These are phyloP conservation scores for Puya raimondii DNA, from an alignment of 176 grass and related monocot species.

Conservation along the genomic window DNA sequence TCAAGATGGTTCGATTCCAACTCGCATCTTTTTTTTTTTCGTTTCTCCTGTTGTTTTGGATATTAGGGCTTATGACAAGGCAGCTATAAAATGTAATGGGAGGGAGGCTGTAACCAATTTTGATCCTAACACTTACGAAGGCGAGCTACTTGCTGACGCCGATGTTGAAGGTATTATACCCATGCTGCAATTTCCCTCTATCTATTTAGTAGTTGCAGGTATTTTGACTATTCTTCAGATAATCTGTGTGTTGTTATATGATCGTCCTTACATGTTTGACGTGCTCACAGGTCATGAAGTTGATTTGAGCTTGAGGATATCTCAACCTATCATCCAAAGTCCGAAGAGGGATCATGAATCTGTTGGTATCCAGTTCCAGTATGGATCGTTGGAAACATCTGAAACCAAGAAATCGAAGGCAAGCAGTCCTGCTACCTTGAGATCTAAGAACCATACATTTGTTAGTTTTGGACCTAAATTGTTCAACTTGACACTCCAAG, in stretches of 20 bases:
- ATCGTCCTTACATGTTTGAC: slow-evolving; percentile 7
- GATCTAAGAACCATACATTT: neutral
- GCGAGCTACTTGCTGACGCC: slow-evolving; percentile 44
- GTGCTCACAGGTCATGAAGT: slow-evolving; percentile 37
- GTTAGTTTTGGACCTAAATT: neutral
- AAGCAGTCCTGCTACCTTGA: slow-evolving; percentile 1
- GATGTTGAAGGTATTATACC: slow-evolving; percentile 47
- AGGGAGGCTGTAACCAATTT: slow-evolving; percentile 95
- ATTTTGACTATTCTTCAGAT: neutral
- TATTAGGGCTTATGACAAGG: slow-evolving; percentile 94
- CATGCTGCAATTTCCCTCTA: neutral
- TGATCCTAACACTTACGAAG: slow-evolving; percentile 69
- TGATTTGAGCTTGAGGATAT: slow-evolving; percentile 94
- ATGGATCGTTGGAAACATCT: slow-evolving; percentile 39
- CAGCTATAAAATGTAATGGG: slow-evolving; percentile 94
- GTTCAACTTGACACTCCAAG: neutral
- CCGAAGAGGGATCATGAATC: slow-evolving; percentile 53
- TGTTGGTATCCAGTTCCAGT: slow-evolving; percentile 40
- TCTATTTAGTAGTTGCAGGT: neutral
- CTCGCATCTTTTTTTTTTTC: slow-evolving; percentile 48
- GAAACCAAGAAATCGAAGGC: slow-evolving; percentile 37
- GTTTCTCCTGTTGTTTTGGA: slow-evolving; percentile 23
- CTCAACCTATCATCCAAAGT: slow-evolving; percentile 49
- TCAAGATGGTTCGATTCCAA: slow-evolving; percentile 37
- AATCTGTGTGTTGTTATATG: neutral